Evolutionary conservation across 202 grass and related monocot genomes (phyloP), one percentile per base, ranked within the genome.

Genomic region (Schoenoplectus triqueter): DNA sequence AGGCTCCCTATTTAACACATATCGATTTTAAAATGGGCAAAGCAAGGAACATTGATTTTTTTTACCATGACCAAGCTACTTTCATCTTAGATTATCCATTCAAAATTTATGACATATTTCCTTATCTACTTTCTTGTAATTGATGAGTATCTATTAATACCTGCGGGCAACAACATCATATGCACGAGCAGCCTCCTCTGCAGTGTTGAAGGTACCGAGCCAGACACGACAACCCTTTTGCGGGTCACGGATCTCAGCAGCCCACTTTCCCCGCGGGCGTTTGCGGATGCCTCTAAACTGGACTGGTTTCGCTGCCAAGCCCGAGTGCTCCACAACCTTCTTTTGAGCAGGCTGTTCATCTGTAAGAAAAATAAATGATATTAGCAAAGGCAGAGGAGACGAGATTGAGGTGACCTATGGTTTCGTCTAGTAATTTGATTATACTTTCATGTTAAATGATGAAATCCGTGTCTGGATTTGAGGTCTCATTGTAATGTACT

Each of bases 161-260:
- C 67, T 70, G 66, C 71, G 83, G 0, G 90, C 88, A 79, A 85
- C 85, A 75, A 63, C 79, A 64, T 92, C 88, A 83, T 92, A 90
- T 19, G 90, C 88, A 0, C 88, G 90, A 49, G 88, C 88, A 49
- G 88, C 90, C 6, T 88, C 83, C 39, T 92, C 88, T 66, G 88
- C 72, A 44, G 88, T 88, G 73, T 75, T 7, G 88, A 88, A 92
- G 39, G 90, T 92, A 83, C 90, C 90, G 59, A 92, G 90, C 90
- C 90, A 92, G 73, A 92, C 88, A 18, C 88, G 86, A 47, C 64
- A 66, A 13, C 73, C 73, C 17, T 85, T 85, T 18, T 52, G 59
- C 18, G 84, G 84, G 21, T 85, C 84, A 4, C 56, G 47, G 71
- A 85, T 85, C 41, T 78, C 84, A n/a, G 84, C 84, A 40, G 84